phyloP scores from a whole-genome alignment of 23 red algal genomes.

The Gracilaria domingensis region DNA sequence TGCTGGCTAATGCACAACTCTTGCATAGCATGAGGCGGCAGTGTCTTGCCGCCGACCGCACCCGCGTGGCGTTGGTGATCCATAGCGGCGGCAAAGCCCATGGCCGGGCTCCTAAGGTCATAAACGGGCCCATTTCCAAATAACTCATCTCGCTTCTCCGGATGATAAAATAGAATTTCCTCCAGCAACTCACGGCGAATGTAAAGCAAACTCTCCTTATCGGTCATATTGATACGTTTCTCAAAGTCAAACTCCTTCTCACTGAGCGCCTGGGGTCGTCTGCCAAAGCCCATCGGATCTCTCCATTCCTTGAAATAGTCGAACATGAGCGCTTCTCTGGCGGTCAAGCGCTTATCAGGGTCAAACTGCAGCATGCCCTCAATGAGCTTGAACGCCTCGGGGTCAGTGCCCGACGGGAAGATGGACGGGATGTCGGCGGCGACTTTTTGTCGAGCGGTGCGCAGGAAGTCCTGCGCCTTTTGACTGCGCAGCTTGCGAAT shows the following conservation, averaged over 20 bases:
- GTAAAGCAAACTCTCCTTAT: conserved; percentile 64
- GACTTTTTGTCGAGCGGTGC: conserved; percentile 9
- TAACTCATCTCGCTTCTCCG: conserved; percentile 84
- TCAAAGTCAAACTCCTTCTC: conserved; percentile 98
- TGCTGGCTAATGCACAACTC: conserved; percentile 43
- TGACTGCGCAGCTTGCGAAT: conserved; percentile 71
- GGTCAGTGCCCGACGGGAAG: conserved; percentile 79
- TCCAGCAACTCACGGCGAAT: conserved; percentile 83
- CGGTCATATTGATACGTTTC: conserved; percentile 49
- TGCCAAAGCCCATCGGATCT: conserved; percentile 80
- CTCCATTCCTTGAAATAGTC: conserved; percentile 94
- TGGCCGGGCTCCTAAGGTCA: conserved; percentile 30
- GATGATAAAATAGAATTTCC: conserved; percentile 97
- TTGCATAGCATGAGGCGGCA: conserved; percentile 64
- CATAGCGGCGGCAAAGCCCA: conserved; percentile 59
- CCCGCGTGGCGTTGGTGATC: conserved; percentile 10
- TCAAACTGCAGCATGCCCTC: conserved; percentile 95
- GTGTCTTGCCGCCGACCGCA: conserved; percentile 12
- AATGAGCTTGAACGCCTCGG: conserved; percentile 76
- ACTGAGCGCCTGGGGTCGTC: conserved; percentile 49
- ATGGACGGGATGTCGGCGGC: conserved; percentile 48
- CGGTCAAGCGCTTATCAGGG: conserved; percentile 85
- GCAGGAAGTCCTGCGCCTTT: conserved; percentile 78
- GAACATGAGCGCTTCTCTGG: conserved; percentile 81
- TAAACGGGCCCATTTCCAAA: conserved; percentile 52